phyloP scores from a whole-genome alignment of 768 basidiomycete genomes.

The Auriculariales sp. region DNA sequence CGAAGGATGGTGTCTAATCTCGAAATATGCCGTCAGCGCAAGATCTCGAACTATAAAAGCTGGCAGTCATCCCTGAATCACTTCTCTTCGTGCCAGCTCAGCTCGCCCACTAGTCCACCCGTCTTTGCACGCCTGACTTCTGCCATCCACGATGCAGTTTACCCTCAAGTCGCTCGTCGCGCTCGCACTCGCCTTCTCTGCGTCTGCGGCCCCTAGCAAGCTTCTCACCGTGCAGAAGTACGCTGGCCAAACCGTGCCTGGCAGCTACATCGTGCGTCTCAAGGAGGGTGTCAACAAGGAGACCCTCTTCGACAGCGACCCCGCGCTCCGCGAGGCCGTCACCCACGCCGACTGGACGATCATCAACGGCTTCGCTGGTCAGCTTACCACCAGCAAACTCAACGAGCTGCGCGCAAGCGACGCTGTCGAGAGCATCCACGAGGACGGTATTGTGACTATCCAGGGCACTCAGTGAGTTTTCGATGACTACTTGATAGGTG shows the following conservation, averaged over 20 bases:
- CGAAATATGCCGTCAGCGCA: too few species aligned
- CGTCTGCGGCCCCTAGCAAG: neutral
- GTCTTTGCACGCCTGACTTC: too few species aligned
- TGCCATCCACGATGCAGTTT: too few species aligned
- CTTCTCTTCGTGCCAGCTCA: too few species aligned
- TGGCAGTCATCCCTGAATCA: too few species aligned
- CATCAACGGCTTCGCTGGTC: neutral
- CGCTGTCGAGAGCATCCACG: conserved; percentile 15
- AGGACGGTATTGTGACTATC: conserved; percentile 20
- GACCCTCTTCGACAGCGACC: neutral
- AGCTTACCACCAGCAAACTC: conserved; percentile 4
- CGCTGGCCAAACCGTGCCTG: neutral
- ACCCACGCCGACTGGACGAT: neutral
- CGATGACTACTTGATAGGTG: too few species aligned
- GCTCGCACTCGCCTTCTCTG: neutral
- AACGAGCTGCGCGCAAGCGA: conserved; percentile 13
- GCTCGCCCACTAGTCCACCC: too few species aligned
- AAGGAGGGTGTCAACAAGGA: neutral
- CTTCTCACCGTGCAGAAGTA: neutral
- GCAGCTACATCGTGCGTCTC: conserved; percentile 1
- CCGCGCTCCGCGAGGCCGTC: neutral
- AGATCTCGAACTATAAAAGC: too few species aligned
- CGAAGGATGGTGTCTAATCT: too few species aligned
- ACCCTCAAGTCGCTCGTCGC: conserved; percentile 19
- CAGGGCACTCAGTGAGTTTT: too few species aligned